phyloP scores from a whole-genome alignment of 129 eudicot species.

The Deinandra increscens region DNA sequence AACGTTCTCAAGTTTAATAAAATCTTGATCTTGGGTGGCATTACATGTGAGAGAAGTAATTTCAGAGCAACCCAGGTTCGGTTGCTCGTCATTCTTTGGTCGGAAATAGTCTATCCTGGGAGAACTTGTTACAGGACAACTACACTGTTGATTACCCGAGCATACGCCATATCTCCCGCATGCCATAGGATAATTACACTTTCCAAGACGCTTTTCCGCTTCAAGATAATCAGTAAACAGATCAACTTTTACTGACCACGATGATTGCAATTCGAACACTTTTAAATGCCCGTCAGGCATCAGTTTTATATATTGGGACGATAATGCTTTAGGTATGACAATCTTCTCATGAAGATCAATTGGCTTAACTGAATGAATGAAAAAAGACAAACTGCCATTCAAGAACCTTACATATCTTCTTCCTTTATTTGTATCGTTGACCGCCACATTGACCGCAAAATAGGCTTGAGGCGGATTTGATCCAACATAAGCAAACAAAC shows the following conservation, averaged over 20 bases:
- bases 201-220: too few relatives aligned
- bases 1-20: conserved; percentile 19
- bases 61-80: conserved; percentile 30
- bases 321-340: neutral
- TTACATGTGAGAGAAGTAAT: conserved; percentile 31
- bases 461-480: conserved; percentile 21
- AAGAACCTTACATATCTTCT: conserved; percentile 24
- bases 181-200: conserved; percentile 30
- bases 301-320: conserved; percentile 20
- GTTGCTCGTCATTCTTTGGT: neutral
- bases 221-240: too few relatives aligned
- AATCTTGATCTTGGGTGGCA: conserved; percentile 17
- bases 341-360: neutral
- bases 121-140: conserved; percentile 27
- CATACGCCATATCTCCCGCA: conserved; percentile 42
- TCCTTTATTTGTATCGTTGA: neutral
- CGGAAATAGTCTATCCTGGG: conserved; percentile 20
- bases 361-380: conserved; percentile 1
- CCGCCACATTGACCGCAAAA: neutral
- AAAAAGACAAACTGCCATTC: conserved; percentile 19
- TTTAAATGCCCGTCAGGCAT: conserved; percentile 26
- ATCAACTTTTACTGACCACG: neutral
- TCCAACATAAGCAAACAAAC: conserved; percentile 18
- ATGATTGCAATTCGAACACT: neutral
- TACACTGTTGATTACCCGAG: conserved; percentile 22